Percentiles rank a stretch among this genome's conserved stretches.
Evolutionary conservation across 345 rosid genomes (phyloP).

Genomic region (Capsella bursapastoris): DNA sequence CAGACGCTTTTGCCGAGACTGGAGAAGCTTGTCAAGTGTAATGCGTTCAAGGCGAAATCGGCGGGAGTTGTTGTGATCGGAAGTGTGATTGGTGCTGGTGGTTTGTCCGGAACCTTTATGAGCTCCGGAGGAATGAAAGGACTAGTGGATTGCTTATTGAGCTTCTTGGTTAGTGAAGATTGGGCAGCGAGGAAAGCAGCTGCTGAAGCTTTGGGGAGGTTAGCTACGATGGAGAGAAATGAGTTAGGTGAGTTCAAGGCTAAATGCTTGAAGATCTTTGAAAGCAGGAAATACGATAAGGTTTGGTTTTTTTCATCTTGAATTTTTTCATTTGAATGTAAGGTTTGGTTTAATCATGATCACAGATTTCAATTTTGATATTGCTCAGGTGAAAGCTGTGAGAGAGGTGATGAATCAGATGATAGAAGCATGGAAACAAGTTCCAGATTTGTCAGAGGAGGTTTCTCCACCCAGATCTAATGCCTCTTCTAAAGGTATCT

Average conservation of each 20-base stretch:
- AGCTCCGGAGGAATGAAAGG: conserved; percentile 58
- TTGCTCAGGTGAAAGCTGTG: conserved; percentile 76
- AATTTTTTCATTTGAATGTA: conserved; percentile 10
- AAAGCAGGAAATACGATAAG: conserved; percentile 84
- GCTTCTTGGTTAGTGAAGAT: conserved; percentile 70
- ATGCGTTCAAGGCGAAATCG: conserved; percentile 74
- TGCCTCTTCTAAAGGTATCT: conserved; percentile 73
- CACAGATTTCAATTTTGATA: not conserved
- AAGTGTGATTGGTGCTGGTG: conserved; percentile 87
- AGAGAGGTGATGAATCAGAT: conserved; percentile 91
- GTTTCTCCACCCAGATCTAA: conserved; percentile 67
- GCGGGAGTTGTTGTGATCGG: conserved; percentile 78
- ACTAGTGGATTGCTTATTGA: conserved; percentile 65
- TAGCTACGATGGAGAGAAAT: conserved; percentile 79
- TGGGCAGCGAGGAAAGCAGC: conserved; percentile 96
- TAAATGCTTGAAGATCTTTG: conserved; percentile 68
- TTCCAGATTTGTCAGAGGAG: conserved; percentile 84
- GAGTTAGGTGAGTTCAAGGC: conserved; percentile 65
- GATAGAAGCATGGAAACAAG: conserved; percentile 93
- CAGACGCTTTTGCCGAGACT: conserved; percentile 57
- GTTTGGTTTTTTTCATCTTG: conserved; percentile 42
- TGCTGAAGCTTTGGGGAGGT: conserved; percentile 74
- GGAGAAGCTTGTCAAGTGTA: conserved; percentile 76
- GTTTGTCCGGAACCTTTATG: conserved; percentile 43
- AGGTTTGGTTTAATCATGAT: conserved; percentile 11